These are phyloP conservation scores for Chytriomyces confervae DNA, from an alignment of 192 early-diverging fungal species.

Conservation along the genomic window DNA sequence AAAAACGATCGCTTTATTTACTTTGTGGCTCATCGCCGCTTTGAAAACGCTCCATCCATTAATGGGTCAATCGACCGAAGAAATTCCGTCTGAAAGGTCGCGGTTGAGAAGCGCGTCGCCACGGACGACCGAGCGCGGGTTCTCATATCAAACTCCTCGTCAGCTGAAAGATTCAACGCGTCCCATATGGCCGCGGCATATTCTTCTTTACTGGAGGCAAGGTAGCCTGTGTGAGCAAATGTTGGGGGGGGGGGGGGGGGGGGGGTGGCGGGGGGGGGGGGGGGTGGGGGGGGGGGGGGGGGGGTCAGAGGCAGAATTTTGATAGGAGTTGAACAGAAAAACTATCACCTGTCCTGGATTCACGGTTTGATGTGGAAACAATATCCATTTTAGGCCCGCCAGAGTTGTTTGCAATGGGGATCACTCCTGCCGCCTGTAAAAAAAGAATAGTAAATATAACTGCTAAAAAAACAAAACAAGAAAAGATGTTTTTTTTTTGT, in stretches of 20 bases:
- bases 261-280: too few relatives aligned
- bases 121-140: conserved; percentile 68
- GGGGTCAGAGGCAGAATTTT: too few relatives aligned
- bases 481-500: not conserved
- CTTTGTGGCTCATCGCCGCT: too few relatives aligned
- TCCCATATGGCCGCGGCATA: conserved; percentile 69
- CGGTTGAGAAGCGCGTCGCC: conserved; percentile 74
- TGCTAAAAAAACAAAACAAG: not conserved
- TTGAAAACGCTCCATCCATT: too few relatives aligned
- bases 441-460: conserved; percentile 13
- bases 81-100: conserved; percentile 53
- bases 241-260: too few relatives aligned
- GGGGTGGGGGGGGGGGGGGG: too few relatives aligned
- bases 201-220: conserved; percentile 54
- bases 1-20: not conserved
- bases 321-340: not conserved
- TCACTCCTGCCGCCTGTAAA: conserved; percentile 76
- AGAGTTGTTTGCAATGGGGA: conserved; percentile 81
- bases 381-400: conserved; percentile 90
- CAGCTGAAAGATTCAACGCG: conserved; percentile 49
- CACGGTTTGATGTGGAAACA: conserved; percentile 41
- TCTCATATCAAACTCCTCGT: conserved; percentile 56
- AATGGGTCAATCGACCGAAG: too few relatives aligned
- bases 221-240: conserved; percentile 32
- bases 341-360: conserved; percentile 23